A percentile compares a stretch with the other conserved stretches of the same genome.
These are phyloP conservation scores for Globisporangium polare DNA, from an alignment of 352 stramenopile species.

Conservation along the genomic window DNA sequence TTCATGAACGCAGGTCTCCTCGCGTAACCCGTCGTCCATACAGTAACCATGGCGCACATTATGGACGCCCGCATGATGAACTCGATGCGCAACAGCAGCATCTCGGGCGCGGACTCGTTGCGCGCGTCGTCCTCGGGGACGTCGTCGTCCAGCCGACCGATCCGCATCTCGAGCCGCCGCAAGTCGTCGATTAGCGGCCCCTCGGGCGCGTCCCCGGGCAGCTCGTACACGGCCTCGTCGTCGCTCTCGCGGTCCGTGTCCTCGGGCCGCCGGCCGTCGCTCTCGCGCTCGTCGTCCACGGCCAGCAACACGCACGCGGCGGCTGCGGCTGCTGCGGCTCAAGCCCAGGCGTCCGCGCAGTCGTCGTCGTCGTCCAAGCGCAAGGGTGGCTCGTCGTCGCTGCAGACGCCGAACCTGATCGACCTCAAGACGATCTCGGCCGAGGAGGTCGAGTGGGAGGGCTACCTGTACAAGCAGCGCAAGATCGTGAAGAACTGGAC, in stretches of 20 bases:
- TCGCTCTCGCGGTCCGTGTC: conserved; percentile 20
- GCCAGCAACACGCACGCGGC: conserved; percentile 21
- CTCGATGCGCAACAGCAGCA: conserved; percentile 37
- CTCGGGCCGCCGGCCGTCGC: conserved; percentile 28
- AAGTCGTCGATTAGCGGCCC: conserved; percentile 41
- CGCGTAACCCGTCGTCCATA: background rate
- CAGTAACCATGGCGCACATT: conserved; percentile 49
- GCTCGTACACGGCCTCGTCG: conserved; percentile 18
- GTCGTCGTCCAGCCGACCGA: conserved; percentile 9
- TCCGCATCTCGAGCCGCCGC: conserved; percentile 30
- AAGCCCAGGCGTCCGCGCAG: conserved; percentile 9
- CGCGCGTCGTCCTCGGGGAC: conserved; percentile 1
- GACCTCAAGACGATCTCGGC: conserved; percentile 85
- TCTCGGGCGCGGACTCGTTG: conserved; percentile 21
- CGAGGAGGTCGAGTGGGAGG: conserved; percentile 86
- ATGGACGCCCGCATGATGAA: conserved; percentile 54
- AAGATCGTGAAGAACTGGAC: conserved; percentile 90
- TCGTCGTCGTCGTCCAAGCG: conserved; percentile 6
- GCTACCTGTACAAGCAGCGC: conserved; percentile 87
- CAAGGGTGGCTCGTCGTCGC: conserved; percentile 4
- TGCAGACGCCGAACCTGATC: conserved; percentile 77
- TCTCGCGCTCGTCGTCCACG: conserved; percentile 25
- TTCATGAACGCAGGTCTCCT: background rate
- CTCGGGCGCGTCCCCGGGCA: conserved; percentile 14
- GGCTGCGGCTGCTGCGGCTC: conserved; percentile 9